Evolutionary conservation across 2,329 filamentous ascomycete genomes (phyloP), one percentile per base, ranked within the genome.

Genomic region (Paradendryphiella salina): DNA sequence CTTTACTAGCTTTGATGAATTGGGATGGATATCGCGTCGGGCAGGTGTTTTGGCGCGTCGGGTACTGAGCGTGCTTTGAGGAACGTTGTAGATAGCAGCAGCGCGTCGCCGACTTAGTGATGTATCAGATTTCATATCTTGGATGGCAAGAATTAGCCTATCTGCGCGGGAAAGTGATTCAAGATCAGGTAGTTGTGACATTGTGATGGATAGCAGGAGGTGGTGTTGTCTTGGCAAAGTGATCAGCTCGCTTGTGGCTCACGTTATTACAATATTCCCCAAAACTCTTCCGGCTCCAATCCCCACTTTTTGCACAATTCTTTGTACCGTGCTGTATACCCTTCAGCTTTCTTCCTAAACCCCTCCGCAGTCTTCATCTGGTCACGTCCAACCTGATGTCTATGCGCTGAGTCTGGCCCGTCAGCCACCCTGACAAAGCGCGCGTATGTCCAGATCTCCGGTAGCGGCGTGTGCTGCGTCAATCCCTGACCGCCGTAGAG

Each of bases 361-460:
- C 26, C 57, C 36, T 66, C 60, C 23, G 73, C 74, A 8, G 67
- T 74, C 64, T 76, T 75, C 68, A 76, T 71, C 58, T 74, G 71
- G 59, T 75, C 73, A 28, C 73, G 53, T 0, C 74, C 74, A 31
- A 76, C 72, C 56, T 76, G 74, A 64, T 75, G 73, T 52, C 71
- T 62, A 62, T 76, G 74, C 11, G 72, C 73, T 0, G 67, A 69
- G 63, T 76, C 74, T 1, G 74, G 74, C 1, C 74, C 74, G 63
- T 76, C 74, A 4, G 73, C 74, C 26, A 76, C 67, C 47, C 74
- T 60, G 23, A 76, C 72, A 57, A 75, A 75, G 18, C 74, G 48
- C 1, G 74, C 74, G 61, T 75, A 75, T 20, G 74, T 75, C 74
- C 74, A 76, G 52, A 76, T 64, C 62, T 75, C 72, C 6, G 74